Conservation (phyloP, 768 basidiomycete genomes). For the Trametes cingulata region DNA sequence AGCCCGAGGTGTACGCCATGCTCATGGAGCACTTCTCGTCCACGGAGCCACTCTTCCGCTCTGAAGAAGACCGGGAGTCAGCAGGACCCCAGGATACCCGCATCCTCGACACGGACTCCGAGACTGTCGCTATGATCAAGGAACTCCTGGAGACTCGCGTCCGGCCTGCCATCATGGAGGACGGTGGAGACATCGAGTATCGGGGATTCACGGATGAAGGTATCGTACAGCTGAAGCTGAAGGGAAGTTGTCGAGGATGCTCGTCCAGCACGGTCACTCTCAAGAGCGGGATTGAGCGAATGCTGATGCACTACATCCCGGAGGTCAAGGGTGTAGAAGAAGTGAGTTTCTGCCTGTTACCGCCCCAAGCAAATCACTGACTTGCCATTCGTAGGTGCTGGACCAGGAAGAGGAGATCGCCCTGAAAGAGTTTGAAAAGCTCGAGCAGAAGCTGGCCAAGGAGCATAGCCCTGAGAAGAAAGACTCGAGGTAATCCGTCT, state of each 20-base stretch:
- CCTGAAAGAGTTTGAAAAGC: conserved; percentile 81
- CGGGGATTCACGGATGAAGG: conserved; percentile 86
- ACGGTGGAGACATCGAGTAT: conserved; percentile 98
- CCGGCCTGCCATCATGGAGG: conserved; percentile 96
- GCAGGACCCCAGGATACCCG: conserved; percentile 92
- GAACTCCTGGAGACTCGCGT: conserved; percentile 94
- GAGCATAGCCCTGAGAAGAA: conserved; percentile 33
- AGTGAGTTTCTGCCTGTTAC: conserved; percentile 38
- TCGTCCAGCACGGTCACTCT: conserved; percentile 92
- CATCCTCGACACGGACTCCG: conserved; percentile 92
- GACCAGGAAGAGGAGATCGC: conserved; percentile 90
- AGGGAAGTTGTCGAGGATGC: conserved; percentile 97
- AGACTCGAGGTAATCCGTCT: conserved; percentile 48
- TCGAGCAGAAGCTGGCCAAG: conserved; percentile 68
- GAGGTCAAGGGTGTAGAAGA: conserved; percentile 92
- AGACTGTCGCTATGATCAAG: conserved; percentile 99
- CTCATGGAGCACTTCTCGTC: conserved; percentile 98
- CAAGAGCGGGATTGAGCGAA: conserved; percentile 96
- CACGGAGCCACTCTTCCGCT: conserved; percentile 83
- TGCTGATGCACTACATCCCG: conserved; percentile 99
- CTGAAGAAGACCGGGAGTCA: conserved; percentile 72
- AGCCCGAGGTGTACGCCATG: conserved; percentile 94
- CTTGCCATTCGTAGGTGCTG: conserved; percentile 57
- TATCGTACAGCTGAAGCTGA: conserved; percentile 84
- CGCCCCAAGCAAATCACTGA: neutral